These are phyloP conservation scores for Hysterangium stoloniferum DNA, from an alignment of 768 basidiomycete species.

Conservation along the genomic window DNA sequence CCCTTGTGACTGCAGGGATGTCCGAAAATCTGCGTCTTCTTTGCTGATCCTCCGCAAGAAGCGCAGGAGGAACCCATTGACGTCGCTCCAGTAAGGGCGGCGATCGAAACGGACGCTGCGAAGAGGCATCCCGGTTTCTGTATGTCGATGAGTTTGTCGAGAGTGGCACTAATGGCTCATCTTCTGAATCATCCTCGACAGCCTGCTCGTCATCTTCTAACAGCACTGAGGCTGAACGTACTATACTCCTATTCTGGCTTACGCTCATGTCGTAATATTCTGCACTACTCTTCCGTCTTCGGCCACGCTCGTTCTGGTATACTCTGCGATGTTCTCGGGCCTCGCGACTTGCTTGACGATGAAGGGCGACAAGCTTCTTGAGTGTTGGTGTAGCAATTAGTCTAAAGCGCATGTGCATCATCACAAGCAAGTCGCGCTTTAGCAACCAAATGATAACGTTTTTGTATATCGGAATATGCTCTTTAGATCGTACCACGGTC, in stretches of 20 bases:
- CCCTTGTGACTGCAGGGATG: slow-evolving; percentile 12
- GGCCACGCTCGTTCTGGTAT: not conserved
- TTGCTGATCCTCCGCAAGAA: slow-evolving; percentile 5
- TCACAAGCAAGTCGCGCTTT: slow-evolving; percentile 75
- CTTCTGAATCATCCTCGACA: slow-evolving; percentile 30
- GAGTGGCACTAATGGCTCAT: slow-evolving; percentile 12
- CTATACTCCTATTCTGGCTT: not conserved
- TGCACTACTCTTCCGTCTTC: slow-evolving; percentile 6
- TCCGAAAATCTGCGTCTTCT: slow-evolving; percentile 10
- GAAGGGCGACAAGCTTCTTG: slow-evolving; percentile 44
- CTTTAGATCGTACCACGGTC: slow-evolving; percentile 63
- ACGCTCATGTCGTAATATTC: not conserved
- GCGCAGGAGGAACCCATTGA: not conserved
- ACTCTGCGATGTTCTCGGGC: not conserved
- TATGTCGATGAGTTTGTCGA: not conserved
- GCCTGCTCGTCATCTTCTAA: slow-evolving; percentile 24
- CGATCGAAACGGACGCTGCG: slow-evolving; percentile 1
- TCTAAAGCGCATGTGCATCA: slow-evolving; percentile 79
- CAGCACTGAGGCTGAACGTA: slow-evolving; percentile 1
- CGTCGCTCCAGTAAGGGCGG: not conserved
- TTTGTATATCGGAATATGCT: slow-evolving; percentile 61
- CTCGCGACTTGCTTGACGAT: slow-evolving; percentile 3
- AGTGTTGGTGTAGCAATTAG: slow-evolving; percentile 71
- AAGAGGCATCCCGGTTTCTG: not conserved
- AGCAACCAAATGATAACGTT: slow-evolving; percentile 90